phyloP scores from a whole-genome alignment of 2,329 filamentous ascomycete genomes.

The Arthrocladium fulminans region DNA sequence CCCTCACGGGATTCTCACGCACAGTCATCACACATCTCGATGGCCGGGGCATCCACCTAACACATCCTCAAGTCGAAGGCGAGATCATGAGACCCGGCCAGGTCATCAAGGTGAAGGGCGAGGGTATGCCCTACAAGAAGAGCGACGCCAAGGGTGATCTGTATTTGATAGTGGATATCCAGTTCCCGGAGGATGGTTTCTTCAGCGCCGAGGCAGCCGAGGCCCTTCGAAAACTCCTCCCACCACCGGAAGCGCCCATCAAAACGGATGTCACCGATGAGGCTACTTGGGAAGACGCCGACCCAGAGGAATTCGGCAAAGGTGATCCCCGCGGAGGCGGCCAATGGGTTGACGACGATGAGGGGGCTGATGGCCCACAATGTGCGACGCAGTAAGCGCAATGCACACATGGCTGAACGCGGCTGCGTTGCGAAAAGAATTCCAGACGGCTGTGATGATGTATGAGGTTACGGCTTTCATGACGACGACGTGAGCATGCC shows the following conservation, averaged over 20 bases:
- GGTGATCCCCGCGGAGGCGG: conserved; percentile 35
- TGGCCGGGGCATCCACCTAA: conserved; percentile 76
- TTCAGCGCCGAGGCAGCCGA: conserved; percentile 57
- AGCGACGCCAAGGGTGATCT: conserved; percentile 77
- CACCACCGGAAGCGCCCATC: conserved; percentile 53
- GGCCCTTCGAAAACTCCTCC: conserved; percentile 66
- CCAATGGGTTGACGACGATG: conserved; percentile 43
- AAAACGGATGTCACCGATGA: conserved; percentile 72
- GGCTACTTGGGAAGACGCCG: conserved; percentile 73
- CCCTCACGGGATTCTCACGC: conserved; percentile 79
- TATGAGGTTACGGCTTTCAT: conserved; percentile 7
- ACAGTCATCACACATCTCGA: conserved; percentile 89
- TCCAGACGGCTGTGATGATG: conserved; percentile 6
- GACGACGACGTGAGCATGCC: background rate
- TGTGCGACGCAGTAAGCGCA: conserved; percentile 40
- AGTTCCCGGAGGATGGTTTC: conserved; percentile 86
- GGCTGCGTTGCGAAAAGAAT: no score
- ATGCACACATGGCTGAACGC: background rate
- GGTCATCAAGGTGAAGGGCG: conserved; percentile 72
- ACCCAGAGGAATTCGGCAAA: conserved; percentile 60
- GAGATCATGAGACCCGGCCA: conserved; percentile 76
- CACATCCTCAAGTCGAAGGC: conserved; percentile 65
- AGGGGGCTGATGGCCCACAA: conserved; percentile 38
- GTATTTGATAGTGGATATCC: conserved; percentile 74
- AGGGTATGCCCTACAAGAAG: conserved; percentile 91